A percentile compares a stretch with the other conserved stretches of the same genome.
Conservation (phyloP, 371 early-diverging fungal genomes). For the Mucor piriformis region DNA sequence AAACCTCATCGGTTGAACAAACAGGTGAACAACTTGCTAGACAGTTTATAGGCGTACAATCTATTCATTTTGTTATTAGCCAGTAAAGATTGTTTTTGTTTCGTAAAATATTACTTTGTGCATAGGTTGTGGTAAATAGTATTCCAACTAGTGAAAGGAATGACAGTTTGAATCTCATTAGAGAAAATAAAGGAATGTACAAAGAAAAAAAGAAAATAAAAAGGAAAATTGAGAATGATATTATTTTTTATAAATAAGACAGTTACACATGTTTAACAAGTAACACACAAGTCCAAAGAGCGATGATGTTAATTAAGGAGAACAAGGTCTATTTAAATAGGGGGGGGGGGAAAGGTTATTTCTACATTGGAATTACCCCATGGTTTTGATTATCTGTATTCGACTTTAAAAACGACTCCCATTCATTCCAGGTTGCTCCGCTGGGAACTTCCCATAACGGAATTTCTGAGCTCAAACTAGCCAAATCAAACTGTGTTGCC, state of each 20-base stretch:
- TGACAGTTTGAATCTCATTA: slow-evolving; percentile 1
- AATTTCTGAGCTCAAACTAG: slow-evolving; percentile 30
- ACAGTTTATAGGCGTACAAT: slow-evolving; percentile 35
- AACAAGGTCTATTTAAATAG: too few species aligned
- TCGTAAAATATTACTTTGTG: slow-evolving; percentile 13
- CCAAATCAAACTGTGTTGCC: slow-evolving; percentile 22
- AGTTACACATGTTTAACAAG: slow-evolving; percentile 12
- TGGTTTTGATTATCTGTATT: not conserved
- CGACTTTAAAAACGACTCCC: slow-evolving; percentile 31
- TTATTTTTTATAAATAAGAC: not conserved
- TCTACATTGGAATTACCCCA: not conserved
- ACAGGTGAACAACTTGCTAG: slow-evolving; percentile 29
- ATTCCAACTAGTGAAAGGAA: not conserved
- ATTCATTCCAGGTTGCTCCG: slow-evolving; percentile 41
- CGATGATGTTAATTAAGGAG: not conserved
- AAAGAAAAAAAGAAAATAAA: slow-evolving; percentile 1
- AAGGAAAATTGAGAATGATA: slow-evolving; percentile 11
- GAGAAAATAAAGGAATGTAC: not conserved
- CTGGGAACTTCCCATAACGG: slow-evolving; percentile 41
- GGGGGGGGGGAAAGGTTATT: not conserved
- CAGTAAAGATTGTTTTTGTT: not conserved
- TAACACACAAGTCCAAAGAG: not conserved
- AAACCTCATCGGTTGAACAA: slow-evolving; percentile 34
- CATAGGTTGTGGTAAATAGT: not conserved
- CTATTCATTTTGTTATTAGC: not conserved